Percentiles rank a stretch among this genome's conserved stretches.
phyloP scores from a whole-genome alignment of 805 yeast genomes.

The Kluyveromyces siamensis region DNA sequence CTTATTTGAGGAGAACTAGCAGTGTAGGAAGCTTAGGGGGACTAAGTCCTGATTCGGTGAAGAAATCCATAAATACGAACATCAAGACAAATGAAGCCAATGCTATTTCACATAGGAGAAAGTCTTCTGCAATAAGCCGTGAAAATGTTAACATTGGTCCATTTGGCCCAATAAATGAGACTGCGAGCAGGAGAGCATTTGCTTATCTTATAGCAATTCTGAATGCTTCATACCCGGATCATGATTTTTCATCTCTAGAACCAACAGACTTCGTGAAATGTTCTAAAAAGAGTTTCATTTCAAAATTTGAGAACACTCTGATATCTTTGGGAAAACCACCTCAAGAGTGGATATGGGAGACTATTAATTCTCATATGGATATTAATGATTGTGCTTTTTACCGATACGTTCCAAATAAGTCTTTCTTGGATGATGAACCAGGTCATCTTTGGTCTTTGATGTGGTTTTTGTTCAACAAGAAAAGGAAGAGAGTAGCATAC shows the following conservation, averaged over 20 bases:
- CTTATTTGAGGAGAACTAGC: conserved; percentile 18
- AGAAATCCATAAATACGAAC: background rate
- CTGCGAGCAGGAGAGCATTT: conserved; percentile 81
- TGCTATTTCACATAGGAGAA: conserved; percentile 13
- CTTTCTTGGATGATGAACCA: conserved; percentile 31
- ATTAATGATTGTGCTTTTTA: conserved; percentile 46
- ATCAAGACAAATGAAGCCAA: background rate
- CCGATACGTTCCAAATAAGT: conserved; percentile 41
- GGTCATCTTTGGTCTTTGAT: conserved; percentile 44
- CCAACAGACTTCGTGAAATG: conserved; percentile 66
- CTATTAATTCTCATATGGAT: conserved; percentile 74
- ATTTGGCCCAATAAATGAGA: conserved; percentile 83
- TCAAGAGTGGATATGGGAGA: conserved; percentile 79
- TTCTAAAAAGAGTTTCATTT: conserved; percentile 39
- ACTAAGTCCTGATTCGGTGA: conserved; percentile 1
- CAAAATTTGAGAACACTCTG: conserved; percentile 69
- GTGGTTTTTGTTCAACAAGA: conserved; percentile 89
- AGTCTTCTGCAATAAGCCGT: conserved; percentile 22
- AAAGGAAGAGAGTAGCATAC: conserved; percentile 84
- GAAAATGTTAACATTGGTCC: conserved; percentile 42
- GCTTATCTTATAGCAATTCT: conserved; percentile 85
- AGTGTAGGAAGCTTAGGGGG: conserved; percentile 19
- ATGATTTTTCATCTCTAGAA: conserved; percentile 80
- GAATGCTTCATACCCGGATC: conserved; percentile 92
- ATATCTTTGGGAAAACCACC: conserved; percentile 51